Evolutionary conservation across 179 eudicot species (phyloP).

Genomic region (Corrigiola litoralis): DNA sequence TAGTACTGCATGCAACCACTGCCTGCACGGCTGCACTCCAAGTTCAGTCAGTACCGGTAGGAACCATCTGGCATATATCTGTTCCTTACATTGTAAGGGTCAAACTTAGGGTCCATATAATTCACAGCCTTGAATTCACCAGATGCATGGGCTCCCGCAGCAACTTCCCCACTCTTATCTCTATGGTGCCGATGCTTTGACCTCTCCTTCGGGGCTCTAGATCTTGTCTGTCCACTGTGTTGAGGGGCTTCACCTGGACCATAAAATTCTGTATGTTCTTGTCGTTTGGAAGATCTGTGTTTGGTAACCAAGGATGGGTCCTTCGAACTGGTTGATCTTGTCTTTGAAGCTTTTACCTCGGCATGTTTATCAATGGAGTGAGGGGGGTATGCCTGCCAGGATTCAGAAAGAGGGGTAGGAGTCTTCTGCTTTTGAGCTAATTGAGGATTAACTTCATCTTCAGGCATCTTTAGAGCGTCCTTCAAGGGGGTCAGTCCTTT

Average conservation of each 20-base stretch:
- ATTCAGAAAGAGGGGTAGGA: constrained; percentile 59
- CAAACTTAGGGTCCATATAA: constrained; percentile 54
- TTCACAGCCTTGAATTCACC: constrained; percentile 51
- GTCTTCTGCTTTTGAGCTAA: constrained; percentile 58
- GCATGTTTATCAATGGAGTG: constrained; percentile 36
- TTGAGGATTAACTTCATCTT: constrained; percentile 53
- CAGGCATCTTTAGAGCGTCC: constrained; percentile 77
- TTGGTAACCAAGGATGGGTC: constrained; percentile 68
- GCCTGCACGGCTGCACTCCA: not conserved
- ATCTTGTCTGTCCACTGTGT: constrained; percentile 37
- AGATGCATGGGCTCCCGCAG: constrained; percentile 25
- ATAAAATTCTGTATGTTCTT: constrained; percentile 75
- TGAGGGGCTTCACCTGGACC: constrained; percentile 58
- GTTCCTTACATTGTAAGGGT: constrained; percentile 55
- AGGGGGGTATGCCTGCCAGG: constrained; percentile 42
- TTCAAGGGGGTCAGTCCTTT: constrained; percentile 69
- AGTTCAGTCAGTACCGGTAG: constrained; percentile 37
- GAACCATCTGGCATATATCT: constrained; percentile 58
- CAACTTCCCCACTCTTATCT: constrained; percentile 71
- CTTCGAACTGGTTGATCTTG: constrained; percentile 55
- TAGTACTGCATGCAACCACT: not conserved
- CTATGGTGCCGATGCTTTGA: constrained; percentile 75
- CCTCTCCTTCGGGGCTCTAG: constrained; percentile 81
- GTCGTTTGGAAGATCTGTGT: constrained; percentile 82
- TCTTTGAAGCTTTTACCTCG: constrained; percentile 50